Base-by-base conservation (phyloP, 495 filamentous ascomycete species). In the Talaromyces ruber region DNA sequence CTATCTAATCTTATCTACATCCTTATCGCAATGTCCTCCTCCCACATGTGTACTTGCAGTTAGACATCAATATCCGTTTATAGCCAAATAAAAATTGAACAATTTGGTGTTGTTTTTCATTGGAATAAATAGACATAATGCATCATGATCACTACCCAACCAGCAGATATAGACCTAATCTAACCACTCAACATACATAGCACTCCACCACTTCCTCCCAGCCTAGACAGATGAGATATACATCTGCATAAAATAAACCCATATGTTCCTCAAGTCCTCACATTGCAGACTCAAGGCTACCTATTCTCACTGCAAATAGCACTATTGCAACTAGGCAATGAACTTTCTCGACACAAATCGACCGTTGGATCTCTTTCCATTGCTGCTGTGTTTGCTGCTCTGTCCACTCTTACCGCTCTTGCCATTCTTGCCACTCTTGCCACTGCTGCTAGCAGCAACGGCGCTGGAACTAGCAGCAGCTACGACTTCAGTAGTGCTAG, bases 241-340 rank as follows among this genome's bases (percentile, higher is more conserved):
- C 43, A 47, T 47, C 18, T 47, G 43, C 21, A 47, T 9, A 11
- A 9, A 8, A n/a, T 0, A 9, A 12, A 47, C 2, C 43, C 43
- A 47, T 47, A 21, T 7, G 5, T n/a, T 47, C 18, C 18, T 47
- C 43, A 18, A 47, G 14, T 47, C 18, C 16, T 8, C 39, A 34
- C 32, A 14, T 34, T 12, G 34, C 34, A 37, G 34, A 14, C 4
- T 8, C 4, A 37, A 11, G 12, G 16, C 12, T 37, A 3, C 12
- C 34, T 37, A n/a, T n/a, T n/a, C n/a, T n/a, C n/a, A n/a, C n/a
- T n/a, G n/a, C n/a, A n/a, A n/a, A n/a, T n/a, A n/a, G n/a, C n/a
- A n/a, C n/a, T n/a, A 14, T 11, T 51, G 21, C n/a, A 22, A 12
- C 59, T 62, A 62, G 6, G 59, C 59, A 51, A 62, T 62, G 59